Conservation (phyloP, 2,329 filamentous ascomycete species). For the Xylariaceae sp. region DNA sequence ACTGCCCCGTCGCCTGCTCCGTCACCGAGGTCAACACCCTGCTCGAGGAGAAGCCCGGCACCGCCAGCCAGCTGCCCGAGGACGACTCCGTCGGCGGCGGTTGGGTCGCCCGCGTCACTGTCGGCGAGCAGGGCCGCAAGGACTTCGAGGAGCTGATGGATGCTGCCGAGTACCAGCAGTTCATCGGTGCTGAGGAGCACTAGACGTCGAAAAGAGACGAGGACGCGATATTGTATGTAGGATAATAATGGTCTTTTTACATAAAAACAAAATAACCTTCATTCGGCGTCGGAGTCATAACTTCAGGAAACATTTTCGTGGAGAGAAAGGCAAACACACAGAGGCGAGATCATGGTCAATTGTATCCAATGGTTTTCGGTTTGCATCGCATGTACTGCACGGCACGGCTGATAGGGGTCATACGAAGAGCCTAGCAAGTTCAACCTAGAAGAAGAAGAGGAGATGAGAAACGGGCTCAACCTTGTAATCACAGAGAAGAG, state of each 20-base stretch:
- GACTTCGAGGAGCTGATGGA: conserved; percentile 76
- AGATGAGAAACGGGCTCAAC: conserved; percentile 30
- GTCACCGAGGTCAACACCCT: conserved; percentile 67
- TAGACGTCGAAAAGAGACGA: neutral
- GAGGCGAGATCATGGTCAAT: neutral
- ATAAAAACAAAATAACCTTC: too few species aligned
- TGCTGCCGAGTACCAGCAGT: conserved; percentile 68
- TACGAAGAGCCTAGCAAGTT: conserved; percentile 14
- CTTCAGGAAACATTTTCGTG: too few species aligned
- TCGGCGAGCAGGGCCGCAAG: conserved; percentile 58
- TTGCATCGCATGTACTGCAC: conserved; percentile 5
- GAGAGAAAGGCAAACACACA: neutral
- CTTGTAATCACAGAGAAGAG: conserved; percentile 30
- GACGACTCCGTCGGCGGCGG: conserved; percentile 67
- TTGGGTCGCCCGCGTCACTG: conserved; percentile 86
- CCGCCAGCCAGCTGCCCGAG: conserved; percentile 88
- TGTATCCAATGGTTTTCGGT: conserved; percentile 4
- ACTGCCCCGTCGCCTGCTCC: conserved; percentile 75
- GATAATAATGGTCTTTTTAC: neutral
- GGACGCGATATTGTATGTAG: neutral
- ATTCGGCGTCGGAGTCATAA: too few species aligned
- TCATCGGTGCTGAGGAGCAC: conserved; percentile 48
- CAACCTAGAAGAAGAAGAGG: conserved; percentile 19
- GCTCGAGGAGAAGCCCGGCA: conserved; percentile 78
- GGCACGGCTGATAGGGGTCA: conserved; percentile 1